These are phyloP conservation scores for Pyrrhoderma lamaoense DNA, from an alignment of 1,284 basidiomycete species.

Conservation along the genomic window DNA sequence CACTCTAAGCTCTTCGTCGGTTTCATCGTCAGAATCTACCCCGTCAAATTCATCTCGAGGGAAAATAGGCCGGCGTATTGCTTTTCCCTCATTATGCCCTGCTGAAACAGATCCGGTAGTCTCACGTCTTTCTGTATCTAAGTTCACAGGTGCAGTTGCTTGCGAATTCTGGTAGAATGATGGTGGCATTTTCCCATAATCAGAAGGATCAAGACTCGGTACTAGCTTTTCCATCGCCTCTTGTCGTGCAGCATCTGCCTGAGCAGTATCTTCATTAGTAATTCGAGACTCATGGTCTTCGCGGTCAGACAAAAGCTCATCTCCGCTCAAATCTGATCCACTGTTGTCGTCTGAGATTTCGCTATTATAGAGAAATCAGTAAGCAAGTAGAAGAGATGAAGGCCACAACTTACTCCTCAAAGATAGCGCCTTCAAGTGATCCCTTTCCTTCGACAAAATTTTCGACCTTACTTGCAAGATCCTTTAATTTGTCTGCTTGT, in stretches of 20 bases:
- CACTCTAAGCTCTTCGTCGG: slow-evolving; percentile 41
- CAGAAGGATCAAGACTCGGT: slow-evolving; percentile 57
- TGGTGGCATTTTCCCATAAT: slow-evolving; percentile 76
- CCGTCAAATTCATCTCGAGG: slow-evolving; percentile 78
- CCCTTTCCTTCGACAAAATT: slow-evolving; percentile 84
- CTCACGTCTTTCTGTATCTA: slow-evolving; percentile 35
- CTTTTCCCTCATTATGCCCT: slow-evolving; percentile 19
- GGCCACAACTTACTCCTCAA: slow-evolving; percentile 66
- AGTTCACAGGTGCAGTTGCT: slow-evolving; percentile 43
- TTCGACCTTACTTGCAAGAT: slow-evolving; percentile 78
- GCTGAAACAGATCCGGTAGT: not conserved
- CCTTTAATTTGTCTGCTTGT: slow-evolving; percentile 64
- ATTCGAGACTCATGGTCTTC: slow-evolving; percentile 36
- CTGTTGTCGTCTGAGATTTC: slow-evolving; percentile 42
- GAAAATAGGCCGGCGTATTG: slow-evolving; percentile 68
- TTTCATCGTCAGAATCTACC: slow-evolving; percentile 79
- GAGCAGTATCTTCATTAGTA: slow-evolving; percentile 21
- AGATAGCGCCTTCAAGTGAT: slow-evolving; percentile 77
- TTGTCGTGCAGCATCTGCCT: slow-evolving; percentile 37
- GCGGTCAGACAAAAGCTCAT: slow-evolving; percentile 30
- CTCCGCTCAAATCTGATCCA: slow-evolving; percentile 38
- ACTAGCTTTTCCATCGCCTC: slow-evolving; percentile 67
- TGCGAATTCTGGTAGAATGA: slow-evolving; percentile 64
- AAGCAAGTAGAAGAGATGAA: slow-evolving; percentile 2
- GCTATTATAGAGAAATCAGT: slow-evolving; percentile 29